These are phyloP conservation scores for Mediolabrus comicus DNA, from an alignment of 108 stramenopile genomes.

Conservation along the genomic window DNA sequence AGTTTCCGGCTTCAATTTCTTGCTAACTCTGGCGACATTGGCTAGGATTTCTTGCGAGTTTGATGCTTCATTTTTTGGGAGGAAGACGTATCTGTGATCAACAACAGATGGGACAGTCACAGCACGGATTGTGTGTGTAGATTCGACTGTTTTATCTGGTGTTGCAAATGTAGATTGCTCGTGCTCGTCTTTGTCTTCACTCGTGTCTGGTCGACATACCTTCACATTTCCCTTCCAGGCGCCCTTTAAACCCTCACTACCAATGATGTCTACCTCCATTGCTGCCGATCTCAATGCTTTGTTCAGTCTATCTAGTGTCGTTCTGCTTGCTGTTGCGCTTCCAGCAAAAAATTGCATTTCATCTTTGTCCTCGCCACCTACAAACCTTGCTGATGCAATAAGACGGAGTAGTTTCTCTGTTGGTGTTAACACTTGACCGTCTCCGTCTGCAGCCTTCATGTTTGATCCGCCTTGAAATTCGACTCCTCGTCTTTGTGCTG, in stretches of 20 bases:
- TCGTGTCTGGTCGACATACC: constrained; percentile 42
- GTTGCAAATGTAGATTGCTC: neutral
- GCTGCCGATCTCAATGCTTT: constrained; percentile 46
- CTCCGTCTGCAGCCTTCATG: constrained; percentile 6
- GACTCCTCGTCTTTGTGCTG: constrained; percentile 50
- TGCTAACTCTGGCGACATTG: constrained; percentile 35
- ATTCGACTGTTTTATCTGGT: neutral
- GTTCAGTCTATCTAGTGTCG: constrained; percentile 55
- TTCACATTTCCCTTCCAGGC: constrained; percentile 48
- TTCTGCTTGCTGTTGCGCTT: constrained; percentile 59
- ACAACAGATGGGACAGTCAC: constrained; percentile 59
- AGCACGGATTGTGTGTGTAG: constrained; percentile 47
- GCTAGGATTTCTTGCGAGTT: constrained; percentile 28
- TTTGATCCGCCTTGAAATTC: constrained; percentile 36
- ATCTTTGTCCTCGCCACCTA: constrained; percentile 12
- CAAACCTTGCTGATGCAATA: constrained; percentile 30
- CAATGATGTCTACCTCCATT: constrained; percentile 36
- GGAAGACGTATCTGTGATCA: constrained; percentile 40
- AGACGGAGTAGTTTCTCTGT: constrained; percentile 49
- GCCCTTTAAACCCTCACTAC: constrained; percentile 22
- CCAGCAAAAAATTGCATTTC: constrained; percentile 48
- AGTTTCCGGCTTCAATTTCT: constrained; percentile 19
- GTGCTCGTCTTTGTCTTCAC: constrained; percentile 4
- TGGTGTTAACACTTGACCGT: constrained; percentile 35
- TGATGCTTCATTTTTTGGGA: constrained; percentile 30